Evolutionary conservation across 495 filamentous ascomycete genomes (phyloP).

Genomic region (Sabuloglossum arenarium): DNA sequence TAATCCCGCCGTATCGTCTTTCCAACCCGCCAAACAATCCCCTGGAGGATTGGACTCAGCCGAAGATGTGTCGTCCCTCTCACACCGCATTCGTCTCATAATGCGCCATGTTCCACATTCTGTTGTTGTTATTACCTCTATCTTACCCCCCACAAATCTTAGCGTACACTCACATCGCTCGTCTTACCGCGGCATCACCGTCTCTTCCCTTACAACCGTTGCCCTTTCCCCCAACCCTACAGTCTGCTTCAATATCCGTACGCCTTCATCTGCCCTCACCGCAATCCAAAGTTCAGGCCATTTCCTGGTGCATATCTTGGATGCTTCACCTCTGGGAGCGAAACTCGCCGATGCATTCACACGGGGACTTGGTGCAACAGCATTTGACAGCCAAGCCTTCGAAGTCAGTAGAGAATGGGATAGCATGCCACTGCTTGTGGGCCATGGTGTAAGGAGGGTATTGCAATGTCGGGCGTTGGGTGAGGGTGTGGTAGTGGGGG

Average conservation of each 20-base stretch:
- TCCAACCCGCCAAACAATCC: neutral
- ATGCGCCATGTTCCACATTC: slow-evolving; percentile 6
- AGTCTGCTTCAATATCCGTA: slow-evolving; percentile 5
- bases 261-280: neutral
- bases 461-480: neutral
- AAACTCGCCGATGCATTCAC: slow-evolving; percentile 2
- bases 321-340: neutral
- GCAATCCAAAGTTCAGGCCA: neutral
- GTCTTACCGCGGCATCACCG: slow-evolving; percentile 3
- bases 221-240: slow-evolving; percentile 1
- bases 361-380: neutral
- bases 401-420: neutral
- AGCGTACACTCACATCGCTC: neutral
- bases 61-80: neutral
- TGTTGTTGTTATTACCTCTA: slow-evolving; percentile 4
- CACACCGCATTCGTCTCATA: slow-evolving; percentile 1
- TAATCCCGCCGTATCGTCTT: neutral
- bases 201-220: slow-evolving; percentile 5
- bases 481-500: neutral
- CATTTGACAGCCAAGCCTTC: neutral
- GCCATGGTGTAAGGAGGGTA: neutral
- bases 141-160: neutral
- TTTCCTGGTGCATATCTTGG: slow-evolving; percentile 3
- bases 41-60: neutral
- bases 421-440: neutral